Evolutionary conservation across 352 stramenopile species (phyloP).

Genomic region (Lagenidium sp.): DNA sequence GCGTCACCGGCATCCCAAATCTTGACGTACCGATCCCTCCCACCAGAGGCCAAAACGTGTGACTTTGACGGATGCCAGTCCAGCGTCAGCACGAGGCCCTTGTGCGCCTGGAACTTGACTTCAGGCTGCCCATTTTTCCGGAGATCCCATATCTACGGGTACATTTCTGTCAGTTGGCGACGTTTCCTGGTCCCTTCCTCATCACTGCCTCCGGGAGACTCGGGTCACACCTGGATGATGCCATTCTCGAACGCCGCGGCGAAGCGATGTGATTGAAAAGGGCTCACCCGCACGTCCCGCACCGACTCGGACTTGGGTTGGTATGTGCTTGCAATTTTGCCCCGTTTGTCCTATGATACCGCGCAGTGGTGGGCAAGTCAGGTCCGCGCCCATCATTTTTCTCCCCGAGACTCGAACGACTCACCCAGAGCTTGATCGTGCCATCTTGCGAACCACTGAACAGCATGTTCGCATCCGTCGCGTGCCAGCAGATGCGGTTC

Average conservation of each 20-base stretch:
- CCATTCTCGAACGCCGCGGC: conserved; percentile 82
- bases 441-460: conserved; percentile 83
- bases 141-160: conserved; percentile 68
- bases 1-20: conserved; percentile 74
- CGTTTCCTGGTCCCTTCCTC: no score
- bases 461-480: conserved; percentile 65
- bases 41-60: conserved; percentile 66
- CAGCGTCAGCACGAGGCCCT: conserved; percentile 72
- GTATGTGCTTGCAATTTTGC: conserved; percentile 67
- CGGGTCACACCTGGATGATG: conserved; percentile 45
- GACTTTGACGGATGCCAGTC: conserved; percentile 74
- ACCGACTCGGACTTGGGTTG: conserved; percentile 84
- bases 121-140: conserved; percentile 74
- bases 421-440: conserved; percentile 84
- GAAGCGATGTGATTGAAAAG: conserved; percentile 69
- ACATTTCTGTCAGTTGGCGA: no score
- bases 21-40: conserved; percentile 81
- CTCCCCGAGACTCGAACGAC: not conserved
- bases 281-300: conserved; percentile 68
- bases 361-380: not conserved
- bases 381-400: not conserved
- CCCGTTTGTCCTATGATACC: conserved; percentile 46
- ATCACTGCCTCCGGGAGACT: not conserved
- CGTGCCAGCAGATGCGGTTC: conserved; percentile 87
- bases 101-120: conserved; percentile 82